Evolutionary conservation across 495 filamentous ascomycete species (phyloP).

Genomic region (Oidiodendron maius): DNA sequence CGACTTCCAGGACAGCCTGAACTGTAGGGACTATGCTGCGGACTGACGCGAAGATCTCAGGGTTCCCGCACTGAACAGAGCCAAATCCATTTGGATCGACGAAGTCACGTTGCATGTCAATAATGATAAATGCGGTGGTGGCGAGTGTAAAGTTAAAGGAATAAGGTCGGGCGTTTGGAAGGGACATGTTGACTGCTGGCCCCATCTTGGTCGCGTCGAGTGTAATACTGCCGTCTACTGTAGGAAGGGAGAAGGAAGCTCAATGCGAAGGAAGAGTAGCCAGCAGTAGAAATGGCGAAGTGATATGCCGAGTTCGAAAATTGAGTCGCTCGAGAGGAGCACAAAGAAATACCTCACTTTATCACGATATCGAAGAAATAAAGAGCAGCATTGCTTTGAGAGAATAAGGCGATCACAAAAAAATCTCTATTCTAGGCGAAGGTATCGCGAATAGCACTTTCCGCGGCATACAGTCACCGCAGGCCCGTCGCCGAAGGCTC

Average conservation of each 20-base stretch:
- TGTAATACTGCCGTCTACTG: not conserved
- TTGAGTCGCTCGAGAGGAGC: not conserved
- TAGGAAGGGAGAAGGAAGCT: not conserved
- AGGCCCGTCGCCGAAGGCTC: too few relatives aligned
- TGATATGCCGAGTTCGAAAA: too few relatives aligned
- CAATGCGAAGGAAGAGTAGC: not conserved
- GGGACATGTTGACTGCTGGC: conserved; percentile 19
- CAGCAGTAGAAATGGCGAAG: too few relatives aligned
- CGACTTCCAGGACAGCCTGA: conserved; percentile 49
- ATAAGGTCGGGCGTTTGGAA: conserved; percentile 33
- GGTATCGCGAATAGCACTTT: too few relatives aligned
- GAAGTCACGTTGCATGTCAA: conserved; percentile 72
- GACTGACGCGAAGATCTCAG: conserved; percentile 27
- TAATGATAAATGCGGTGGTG: conserved; percentile 59
- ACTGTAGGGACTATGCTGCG: conserved; percentile 52
- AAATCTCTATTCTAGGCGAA: too few relatives aligned
- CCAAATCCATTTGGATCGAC: conserved; percentile 25
- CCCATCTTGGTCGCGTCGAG: conserved; percentile 26
- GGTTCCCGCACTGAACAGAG: conserved; percentile 21
- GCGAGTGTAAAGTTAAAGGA: conserved; percentile 28
- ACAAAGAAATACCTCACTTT: not conserved
- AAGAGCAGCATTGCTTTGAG: too few relatives aligned
- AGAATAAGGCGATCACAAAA: too few relatives aligned
- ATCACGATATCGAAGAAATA: too few relatives aligned
- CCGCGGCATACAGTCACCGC: too few relatives aligned